Evolutionary conservation across 2,329 filamentous ascomycete species (phyloP).

Genomic region (Knoxdaviesia proteae): DNA sequence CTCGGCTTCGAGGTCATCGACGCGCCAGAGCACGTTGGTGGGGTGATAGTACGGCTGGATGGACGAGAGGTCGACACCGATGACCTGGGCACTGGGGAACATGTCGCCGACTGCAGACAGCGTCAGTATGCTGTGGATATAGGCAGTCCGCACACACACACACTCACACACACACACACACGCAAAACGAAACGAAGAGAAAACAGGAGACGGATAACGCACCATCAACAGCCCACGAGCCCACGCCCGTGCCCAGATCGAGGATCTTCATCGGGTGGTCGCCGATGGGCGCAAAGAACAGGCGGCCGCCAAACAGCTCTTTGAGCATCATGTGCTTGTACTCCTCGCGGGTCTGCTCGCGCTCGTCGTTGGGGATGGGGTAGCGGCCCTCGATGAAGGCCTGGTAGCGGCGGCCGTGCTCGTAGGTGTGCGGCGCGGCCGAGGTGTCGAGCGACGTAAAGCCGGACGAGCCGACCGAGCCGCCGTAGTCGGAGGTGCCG

Average conservation of each 20-base stretch:
- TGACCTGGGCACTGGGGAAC: conserved; percentile 22
- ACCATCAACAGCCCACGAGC: conserved; percentile 35
- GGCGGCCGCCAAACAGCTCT: conserved; percentile 21
- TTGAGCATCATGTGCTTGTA: conserved; percentile 27
- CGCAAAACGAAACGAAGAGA: conserved; percentile 5
- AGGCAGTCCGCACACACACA: no score
- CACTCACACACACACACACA: no score
- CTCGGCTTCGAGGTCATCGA: conserved; percentile 17
- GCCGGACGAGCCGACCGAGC: conserved; percentile 16
- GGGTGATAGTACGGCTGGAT: conserved; percentile 27
- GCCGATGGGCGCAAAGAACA: conserved; percentile 22
- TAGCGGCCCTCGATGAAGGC: conserved; percentile 24
- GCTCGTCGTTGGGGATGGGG: conserved; percentile 30
- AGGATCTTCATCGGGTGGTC: conserved; percentile 25
- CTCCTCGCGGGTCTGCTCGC: conserved; percentile 25
- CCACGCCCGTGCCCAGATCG: conserved; percentile 27
- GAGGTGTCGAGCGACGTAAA: conserved; percentile 18
- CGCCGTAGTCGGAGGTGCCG: conserved; percentile 18
- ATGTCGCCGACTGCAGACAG: conserved; percentile 19
- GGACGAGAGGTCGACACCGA: conserved; percentile 22
- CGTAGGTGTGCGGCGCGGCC: background rate
- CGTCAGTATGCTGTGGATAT: no score
- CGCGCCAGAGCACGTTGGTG: conserved; percentile 32
- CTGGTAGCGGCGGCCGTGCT: conserved; percentile 23
- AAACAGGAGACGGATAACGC: conserved; percentile 5